Conservation (phyloP, 2,329 filamentous ascomycete species). For the Fusarium sp. region DNA sequence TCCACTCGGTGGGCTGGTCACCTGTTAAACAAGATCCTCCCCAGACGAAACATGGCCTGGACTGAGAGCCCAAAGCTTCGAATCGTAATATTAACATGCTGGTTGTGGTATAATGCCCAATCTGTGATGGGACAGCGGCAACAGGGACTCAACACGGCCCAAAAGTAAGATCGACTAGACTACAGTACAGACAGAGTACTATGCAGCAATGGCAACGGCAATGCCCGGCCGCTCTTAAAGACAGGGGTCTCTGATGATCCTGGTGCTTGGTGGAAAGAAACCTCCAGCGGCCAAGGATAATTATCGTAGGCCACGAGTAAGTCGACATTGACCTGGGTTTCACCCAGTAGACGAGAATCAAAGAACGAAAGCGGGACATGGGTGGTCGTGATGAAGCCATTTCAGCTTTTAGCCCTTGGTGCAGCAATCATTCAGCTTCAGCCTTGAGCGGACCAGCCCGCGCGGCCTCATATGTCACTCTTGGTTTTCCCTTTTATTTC, state of each 20-base stretch:
- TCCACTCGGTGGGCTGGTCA: constrained; percentile 43
- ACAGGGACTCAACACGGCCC: constrained; percentile 27
- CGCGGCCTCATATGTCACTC: constrained; percentile 20
- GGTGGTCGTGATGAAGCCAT: constrained; percentile 23
- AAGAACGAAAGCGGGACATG: constrained; percentile 32
- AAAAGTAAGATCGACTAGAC: constrained; percentile 43
- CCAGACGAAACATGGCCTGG: constrained; percentile 40
- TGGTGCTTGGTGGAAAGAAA: constrained; percentile 30
- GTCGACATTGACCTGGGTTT: constrained; percentile 21
- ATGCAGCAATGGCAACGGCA: constrained; percentile 34
- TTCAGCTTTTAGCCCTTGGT: constrained; percentile 34
- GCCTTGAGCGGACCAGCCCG: constrained; percentile 34
- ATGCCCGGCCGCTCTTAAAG: constrained; percentile 40
- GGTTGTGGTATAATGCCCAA: constrained; percentile 28
- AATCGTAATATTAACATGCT: constrained; percentile 38
- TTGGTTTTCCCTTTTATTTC: constrained; percentile 9
- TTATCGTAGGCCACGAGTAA: constrained; percentile 31
- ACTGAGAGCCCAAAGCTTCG: constrained; percentile 19
- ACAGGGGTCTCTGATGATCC: constrained; percentile 36
- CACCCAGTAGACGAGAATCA: constrained; percentile 19
- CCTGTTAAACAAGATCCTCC: constrained; percentile 46
- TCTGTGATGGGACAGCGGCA: constrained; percentile 22
- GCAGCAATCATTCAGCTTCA: constrained; percentile 39
- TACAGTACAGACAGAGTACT: constrained; percentile 9
- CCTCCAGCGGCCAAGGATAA: constrained; percentile 33